Percentiles rank a stretch among this genome's conserved stretches.
Conservation (phyloP, 2,329 filamentous ascomycete genomes). For the Venturia oleaginea region DNA sequence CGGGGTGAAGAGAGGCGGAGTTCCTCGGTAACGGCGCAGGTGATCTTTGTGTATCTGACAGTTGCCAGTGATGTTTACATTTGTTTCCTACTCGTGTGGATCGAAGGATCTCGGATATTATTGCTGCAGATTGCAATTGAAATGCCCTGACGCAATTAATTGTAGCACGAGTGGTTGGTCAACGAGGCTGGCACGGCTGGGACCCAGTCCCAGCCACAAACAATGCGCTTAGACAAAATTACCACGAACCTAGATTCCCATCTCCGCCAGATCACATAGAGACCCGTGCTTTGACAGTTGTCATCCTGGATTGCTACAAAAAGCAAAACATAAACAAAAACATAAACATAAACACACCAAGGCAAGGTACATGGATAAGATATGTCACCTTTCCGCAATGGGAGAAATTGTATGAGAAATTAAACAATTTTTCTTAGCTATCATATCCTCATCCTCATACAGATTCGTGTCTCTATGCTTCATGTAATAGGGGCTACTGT, state of each 20-base stretch:
- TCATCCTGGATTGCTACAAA: background rate
- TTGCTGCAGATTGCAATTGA: background rate
- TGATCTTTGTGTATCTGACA: background rate
- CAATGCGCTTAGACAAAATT: background rate
- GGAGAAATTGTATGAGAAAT: too few species aligned
- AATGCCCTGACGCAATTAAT: background rate
- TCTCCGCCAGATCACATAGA: background rate
- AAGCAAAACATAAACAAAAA: too few species aligned
- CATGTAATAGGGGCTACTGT: too few species aligned
- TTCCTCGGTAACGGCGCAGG: background rate
- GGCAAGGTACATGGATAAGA: too few species aligned
- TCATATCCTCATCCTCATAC: too few species aligned
- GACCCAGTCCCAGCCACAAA: background rate
- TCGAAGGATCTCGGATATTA: background rate
- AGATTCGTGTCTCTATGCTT: too few species aligned
- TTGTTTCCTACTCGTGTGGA: background rate
- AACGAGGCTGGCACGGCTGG: background rate
- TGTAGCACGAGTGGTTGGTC: background rate
- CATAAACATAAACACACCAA: too few species aligned
- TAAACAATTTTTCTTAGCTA: too few species aligned
- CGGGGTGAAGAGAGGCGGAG: background rate
- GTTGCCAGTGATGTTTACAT: background rate
- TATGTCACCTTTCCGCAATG: too few species aligned
- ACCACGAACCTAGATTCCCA: background rate
- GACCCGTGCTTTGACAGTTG: background rate